These are phyloP conservation scores for Trichoderma gamsii DNA, from an alignment of 495 filamentous ascomycete genomes.

Conservation along the genomic window DNA sequence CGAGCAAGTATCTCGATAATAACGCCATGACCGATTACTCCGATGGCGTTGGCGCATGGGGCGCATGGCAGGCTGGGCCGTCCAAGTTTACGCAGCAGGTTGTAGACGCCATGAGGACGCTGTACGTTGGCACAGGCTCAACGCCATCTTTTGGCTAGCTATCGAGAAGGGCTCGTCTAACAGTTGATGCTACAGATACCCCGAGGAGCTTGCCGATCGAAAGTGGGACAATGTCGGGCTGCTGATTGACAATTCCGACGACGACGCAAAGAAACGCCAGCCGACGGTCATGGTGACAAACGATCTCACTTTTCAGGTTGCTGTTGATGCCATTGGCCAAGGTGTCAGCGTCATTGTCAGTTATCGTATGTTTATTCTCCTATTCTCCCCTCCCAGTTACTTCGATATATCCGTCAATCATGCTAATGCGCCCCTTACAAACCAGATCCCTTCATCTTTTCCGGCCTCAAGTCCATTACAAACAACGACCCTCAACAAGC, in stretches of 20 bases:
- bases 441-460: conserved; percentile 92
- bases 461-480: conserved; percentile 79
- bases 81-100: conserved; percentile 69
- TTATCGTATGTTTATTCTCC: conserved; percentile 60
- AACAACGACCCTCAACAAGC: conserved; percentile 79
- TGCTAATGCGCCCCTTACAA: background rate
- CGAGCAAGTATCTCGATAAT: background rate
- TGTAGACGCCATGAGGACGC: conserved; percentile 69
- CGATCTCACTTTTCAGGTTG: conserved; percentile 85
- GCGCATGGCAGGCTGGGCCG: conserved; percentile 17
- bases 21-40: background rate
- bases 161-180: background rate
- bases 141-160: conserved; percentile 14
- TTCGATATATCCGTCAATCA: background rate
- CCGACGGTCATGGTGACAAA: conserved; percentile 71
- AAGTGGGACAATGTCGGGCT: conserved; percentile 79
- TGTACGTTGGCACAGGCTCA: conserved; percentile 51
- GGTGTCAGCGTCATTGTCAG: conserved; percentile 73
- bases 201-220: conserved; percentile 79
- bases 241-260: conserved; percentile 31
- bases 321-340: conserved; percentile 77
- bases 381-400: conserved; percentile 6
- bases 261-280: conserved; percentile 6
- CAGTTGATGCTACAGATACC: conserved; percentile 56
- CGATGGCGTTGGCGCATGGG: conserved; percentile 14